Evolutionary conservation across 768 basidiomycete genomes (phyloP), one percentile per base, ranked within the genome.

Genomic region (Pisolithus orientalis): DNA sequence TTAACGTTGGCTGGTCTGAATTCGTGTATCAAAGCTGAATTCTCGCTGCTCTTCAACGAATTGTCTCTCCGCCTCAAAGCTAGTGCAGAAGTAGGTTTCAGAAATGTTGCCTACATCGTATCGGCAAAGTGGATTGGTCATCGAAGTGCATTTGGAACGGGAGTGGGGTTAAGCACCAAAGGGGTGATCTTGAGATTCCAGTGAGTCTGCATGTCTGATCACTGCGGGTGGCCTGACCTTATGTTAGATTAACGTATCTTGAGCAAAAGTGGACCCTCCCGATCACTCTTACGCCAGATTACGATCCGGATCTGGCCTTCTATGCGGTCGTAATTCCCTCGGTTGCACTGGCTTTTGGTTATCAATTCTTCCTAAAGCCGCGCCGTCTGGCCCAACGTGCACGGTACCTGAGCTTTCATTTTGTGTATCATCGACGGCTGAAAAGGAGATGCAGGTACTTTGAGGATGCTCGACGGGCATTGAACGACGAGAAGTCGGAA

Each of bases 401-500:
- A 44, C 71, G 72, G 85, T 85, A 79, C 61, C 54, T 55, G 4
- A 47, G 44, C 16, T 47, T 51, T 47, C 49, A 54, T 50, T 50
- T 46, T n/a, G 42, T 40, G 54, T 57, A 47, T 27, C 32, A 57
- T 39, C 43, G 47, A 55, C 9, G 59, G 27, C 58, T 54, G 51
- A 65, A 59, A 46, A 45, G 50, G 52, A 49, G 54, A 38, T 55
- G 37, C 62, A 92, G 89, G 51, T 80, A 83, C 62, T 79, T 93
- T 60, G 78, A 77, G 29, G 76, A 82, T 38, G 78, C 86, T 34
- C 80, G 83, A 49, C 78, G 76, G 56, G 78, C 78, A 39, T 69
- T 83, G 51, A 74, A 80, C 48, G 84, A 90, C 53, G 81, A 84
- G 62, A 80, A 84, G 55, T 75, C 78, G 10, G 82, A 80, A 60